phyloP scores from a whole-genome alignment of 495 filamentous ascomycete species.

The Letharia columbiana region DNA sequence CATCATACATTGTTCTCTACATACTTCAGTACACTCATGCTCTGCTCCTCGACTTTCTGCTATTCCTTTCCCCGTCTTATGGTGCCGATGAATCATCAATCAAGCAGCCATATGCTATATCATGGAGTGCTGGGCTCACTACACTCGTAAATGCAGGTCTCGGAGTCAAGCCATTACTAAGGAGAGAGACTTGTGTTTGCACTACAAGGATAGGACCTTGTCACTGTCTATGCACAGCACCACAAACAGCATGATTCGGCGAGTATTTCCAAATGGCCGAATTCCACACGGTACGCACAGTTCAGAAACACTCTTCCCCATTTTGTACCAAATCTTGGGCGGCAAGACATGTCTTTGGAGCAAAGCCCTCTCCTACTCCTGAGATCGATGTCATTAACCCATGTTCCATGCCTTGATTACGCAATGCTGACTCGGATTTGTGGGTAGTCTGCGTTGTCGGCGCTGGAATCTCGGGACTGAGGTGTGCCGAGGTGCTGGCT shows the following conservation, averaged over 20 bases:
- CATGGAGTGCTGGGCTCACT: conserved; percentile 20
- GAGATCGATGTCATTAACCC: neutral
- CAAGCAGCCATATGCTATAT: neutral
- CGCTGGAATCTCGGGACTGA: conserved; percentile 77
- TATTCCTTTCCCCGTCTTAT: neutral
- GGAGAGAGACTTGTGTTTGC: neutral
- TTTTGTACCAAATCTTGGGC: neutral
- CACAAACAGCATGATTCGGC: conserved; percentile 1
- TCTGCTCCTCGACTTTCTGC: neutral
- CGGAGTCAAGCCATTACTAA: conserved; percentile 1
- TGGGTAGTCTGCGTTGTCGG: conserved; percentile 62
- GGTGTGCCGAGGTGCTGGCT: conserved; percentile 75
- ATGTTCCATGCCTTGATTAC: neutral
- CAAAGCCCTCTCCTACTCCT: neutral
- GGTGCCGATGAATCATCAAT: neutral
- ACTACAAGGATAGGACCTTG: neutral
- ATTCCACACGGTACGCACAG: neutral
- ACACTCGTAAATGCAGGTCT: conserved; percentile 8
- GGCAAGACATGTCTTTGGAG: neutral
- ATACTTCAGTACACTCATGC: neutral
- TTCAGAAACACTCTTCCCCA: neutral
- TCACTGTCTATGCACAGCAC: conserved; percentile 1
- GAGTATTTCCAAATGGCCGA: conserved; percentile 1
- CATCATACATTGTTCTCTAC: neutral
- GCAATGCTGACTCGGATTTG: neutral